Evolutionary conservation across 768 basidiomycete species (phyloP), one percentile per base, ranked within the genome.

Genomic region (Tulasnella sp.): DNA sequence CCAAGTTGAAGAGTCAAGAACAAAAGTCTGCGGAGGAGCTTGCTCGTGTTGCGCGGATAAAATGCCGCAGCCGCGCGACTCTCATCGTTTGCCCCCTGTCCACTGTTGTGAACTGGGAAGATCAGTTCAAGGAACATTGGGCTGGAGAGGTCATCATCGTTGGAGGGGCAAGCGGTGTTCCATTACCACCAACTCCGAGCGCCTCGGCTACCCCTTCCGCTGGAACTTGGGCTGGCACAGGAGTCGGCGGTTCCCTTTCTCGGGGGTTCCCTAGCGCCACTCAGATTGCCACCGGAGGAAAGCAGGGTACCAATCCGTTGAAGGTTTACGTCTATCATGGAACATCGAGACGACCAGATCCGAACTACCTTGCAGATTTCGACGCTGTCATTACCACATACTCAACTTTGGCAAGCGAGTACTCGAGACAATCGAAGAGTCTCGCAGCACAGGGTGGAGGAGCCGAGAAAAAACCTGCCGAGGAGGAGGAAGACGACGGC

Each of bases 331-430:
- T 99, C 77, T 99, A 99, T 82, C 97, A 99, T 80, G 97, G 97
- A 49, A 92, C 94, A 82, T 86, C 91, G 29, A 90, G 97, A 52
- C 88, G 91, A 38, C 90, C 91, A 29, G 95, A 98, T 81, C 89
- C 95, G n/a, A 83, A 87, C 19, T 95, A 92, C 81, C 86, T 99
- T 67, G 92, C 94, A 25, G 91, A 96, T 82, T 97, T 98, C 82
- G 97, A 99, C 83, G 92, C 94, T 29, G 96, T 99, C 76, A 94
- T 99, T 82, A 99, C 97, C 5, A 98, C 96, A 1, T 99, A 95
- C 83, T 92, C 95, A 37, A 99, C 97, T 0, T 86, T 99, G 49
- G 97, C 96, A 1, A 92, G 93, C 15, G 97, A 99, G 82, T 99
- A 88, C 82, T 96, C 95, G 19, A 97, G 93, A 82, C 96, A 98